These are phyloP conservation scores for Chytridiales sp. DNA, from an alignment of 371 early-diverging fungal genomes.

Conservation along the genomic window DNA sequence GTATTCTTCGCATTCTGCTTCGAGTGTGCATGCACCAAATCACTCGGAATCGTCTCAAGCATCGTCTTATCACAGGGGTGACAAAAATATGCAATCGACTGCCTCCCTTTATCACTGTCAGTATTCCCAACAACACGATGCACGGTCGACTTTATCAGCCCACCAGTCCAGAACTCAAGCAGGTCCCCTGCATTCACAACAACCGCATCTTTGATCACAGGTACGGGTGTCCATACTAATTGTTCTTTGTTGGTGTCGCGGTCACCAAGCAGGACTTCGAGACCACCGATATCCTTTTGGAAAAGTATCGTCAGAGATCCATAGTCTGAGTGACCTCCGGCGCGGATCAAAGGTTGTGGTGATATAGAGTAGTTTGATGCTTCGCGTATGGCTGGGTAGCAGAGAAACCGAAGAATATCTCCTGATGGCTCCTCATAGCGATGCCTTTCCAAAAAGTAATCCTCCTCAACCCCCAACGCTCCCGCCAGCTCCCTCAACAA, in stretches of 20 bases:
- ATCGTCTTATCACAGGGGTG: slow-evolving; percentile 24
- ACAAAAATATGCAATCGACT: slow-evolving; percentile 71
- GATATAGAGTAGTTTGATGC: no score
- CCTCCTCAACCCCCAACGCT: no score
- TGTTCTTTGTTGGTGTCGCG: slow-evolving; percentile 32
- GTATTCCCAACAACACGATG: slow-evolving; percentile 62
- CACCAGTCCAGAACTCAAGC: slow-evolving; percentile 70
- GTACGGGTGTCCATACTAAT: slow-evolving; percentile 67
- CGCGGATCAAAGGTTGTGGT: no score
- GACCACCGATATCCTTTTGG: slow-evolving; percentile 66
- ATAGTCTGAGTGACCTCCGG: slow-evolving; percentile 59
- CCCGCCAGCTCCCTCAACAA: no score
- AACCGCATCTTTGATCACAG: slow-evolving; percentile 57
- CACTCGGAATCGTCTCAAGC: slow-evolving; percentile 13
- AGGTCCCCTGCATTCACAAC: slow-evolving; percentile 73
- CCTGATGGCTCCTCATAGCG: no score
- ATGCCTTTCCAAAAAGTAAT: no score
- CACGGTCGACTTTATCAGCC: slow-evolving; percentile 64
- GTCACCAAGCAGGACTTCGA: slow-evolving; percentile 61
- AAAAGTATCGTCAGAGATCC: slow-evolving; percentile 72
- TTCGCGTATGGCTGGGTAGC: no score
- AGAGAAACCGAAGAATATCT: no score
- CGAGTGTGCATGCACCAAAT: no score
- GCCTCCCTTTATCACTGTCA: slow-evolving; percentile 38
- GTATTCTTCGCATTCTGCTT: no score